These are phyloP conservation scores for Ophiosphaerella korrae DNA, from an alignment of 2,329 filamentous ascomycete genomes.

Conservation along the genomic window DNA sequence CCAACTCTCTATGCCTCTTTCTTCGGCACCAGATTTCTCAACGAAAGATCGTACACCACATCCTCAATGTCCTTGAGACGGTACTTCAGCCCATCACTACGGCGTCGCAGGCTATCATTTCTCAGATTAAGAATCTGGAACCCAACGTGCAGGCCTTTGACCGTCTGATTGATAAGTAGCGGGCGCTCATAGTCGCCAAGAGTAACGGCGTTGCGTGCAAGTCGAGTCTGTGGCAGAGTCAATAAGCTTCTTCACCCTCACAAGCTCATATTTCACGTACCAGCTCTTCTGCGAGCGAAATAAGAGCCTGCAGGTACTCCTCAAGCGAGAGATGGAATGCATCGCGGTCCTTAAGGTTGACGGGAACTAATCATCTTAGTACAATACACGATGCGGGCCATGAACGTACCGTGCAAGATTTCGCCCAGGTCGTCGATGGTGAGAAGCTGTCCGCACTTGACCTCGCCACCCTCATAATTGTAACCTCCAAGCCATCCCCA, in stretches of 20 bases:
- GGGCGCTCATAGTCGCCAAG: slow-evolving; percentile 86
- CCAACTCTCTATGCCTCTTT: slow-evolving; percentile 14
- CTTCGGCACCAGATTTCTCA: slow-evolving; percentile 73
- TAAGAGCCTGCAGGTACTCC: slow-evolving; percentile 90
- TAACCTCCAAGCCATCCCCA: slow-evolving; percentile 83
- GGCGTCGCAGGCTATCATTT: slow-evolving; percentile 87
- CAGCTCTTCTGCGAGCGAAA: slow-evolving; percentile 87
- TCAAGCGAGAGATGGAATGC: slow-evolving; percentile 96
- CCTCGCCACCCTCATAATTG: slow-evolving; percentile 56
- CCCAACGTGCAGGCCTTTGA: slow-evolving; percentile 93
- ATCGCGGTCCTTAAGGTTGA: slow-evolving; percentile 88
- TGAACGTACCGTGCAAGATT: slow-evolving; percentile 69
- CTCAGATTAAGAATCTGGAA: slow-evolving; percentile 98
- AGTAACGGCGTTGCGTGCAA: slow-evolving; percentile 94
- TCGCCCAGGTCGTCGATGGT: slow-evolving; percentile 87
- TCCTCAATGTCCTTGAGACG: slow-evolving; percentile 98
- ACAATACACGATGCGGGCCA: not conserved
- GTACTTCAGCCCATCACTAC: slow-evolving; percentile 94
- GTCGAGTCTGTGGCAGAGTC: slow-evolving; percentile 62
- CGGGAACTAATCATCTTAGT: slow-evolving; percentile 67
- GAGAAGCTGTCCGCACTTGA: slow-evolving; percentile 68
- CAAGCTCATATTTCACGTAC: slow-evolving; percentile 41
- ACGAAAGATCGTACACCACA: slow-evolving; percentile 91
- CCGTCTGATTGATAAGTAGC: slow-evolving; percentile 84
- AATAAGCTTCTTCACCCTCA: slow-evolving; percentile 5